Percentiles rank a stretch among this genome's conserved stretches.
These are phyloP conservation scores for Pisolithus tinctorius DNA, from an alignment of 768 basidiomycete genomes.

Conservation along the genomic window DNA sequence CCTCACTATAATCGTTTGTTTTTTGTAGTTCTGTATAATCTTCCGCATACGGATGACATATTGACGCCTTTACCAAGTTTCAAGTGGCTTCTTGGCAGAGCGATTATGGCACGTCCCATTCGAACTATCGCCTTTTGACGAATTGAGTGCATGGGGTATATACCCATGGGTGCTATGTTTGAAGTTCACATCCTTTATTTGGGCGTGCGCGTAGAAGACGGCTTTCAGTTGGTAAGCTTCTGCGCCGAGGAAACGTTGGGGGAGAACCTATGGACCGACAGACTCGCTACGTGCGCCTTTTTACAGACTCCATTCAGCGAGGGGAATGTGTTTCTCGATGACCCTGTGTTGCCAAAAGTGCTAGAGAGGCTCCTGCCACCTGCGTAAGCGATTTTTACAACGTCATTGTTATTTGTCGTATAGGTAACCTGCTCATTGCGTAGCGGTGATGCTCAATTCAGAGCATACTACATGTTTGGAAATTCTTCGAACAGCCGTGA, in stretches of 20 bases:
- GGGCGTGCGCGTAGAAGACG: constrained; percentile 57
- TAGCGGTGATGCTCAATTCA: constrained; percentile 13
- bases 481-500: constrained; percentile 34
- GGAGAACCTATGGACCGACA: not conserved
- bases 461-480: constrained; percentile 25
- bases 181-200: not conserved
- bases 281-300: not conserved
- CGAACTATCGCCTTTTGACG: too few species aligned
- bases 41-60: too few species aligned
- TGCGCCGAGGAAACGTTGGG: not conserved
- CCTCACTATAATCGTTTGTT: too few species aligned
- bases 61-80: too few species aligned
- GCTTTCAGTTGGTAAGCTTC: constrained; percentile 50
- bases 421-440: too few species aligned
- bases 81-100: too few species aligned
- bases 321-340: constrained; percentile 54
- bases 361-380: constrained; percentile 51
- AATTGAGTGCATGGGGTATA: too few species aligned
- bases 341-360: constrained; percentile 55
- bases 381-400: constrained; percentile 23
- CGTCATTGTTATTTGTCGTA: too few species aligned
- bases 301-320: constrained; percentile 46
- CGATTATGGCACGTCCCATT: too few species aligned
- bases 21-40: too few species aligned
- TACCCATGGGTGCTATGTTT: too few species aligned